These are phyloP conservation scores for Scheffersomyces illinoinensis DNA, from an alignment of 1,139 yeast genomes.

Conservation along the genomic window DNA sequence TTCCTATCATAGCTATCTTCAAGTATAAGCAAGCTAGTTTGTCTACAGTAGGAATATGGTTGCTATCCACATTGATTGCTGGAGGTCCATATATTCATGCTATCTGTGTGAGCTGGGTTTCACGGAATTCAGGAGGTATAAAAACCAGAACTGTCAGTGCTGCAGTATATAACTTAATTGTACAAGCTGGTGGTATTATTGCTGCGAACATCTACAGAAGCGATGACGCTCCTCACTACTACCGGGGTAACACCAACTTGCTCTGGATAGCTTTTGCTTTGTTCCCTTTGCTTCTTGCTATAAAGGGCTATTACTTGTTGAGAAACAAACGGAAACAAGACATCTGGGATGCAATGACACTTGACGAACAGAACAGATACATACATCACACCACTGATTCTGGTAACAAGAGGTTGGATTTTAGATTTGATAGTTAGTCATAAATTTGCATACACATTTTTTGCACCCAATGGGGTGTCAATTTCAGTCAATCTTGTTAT, in stretches of 20 bases:
- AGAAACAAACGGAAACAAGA: conserved; percentile 15
- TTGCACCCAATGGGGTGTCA: background rate
- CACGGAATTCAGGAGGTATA: conserved; percentile 61
- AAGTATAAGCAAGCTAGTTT: conserved; percentile 4
- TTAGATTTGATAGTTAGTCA: conserved; percentile 14
- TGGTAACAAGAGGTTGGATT: conserved; percentile 20
- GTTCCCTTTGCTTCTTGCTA: conserved; percentile 12
- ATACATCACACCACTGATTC: conserved; percentile 12
- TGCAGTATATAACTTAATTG: conserved; percentile 62
- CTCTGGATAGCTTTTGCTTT: conserved; percentile 36
- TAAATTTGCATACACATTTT: background rate
- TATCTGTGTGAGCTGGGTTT: conserved; percentile 59
- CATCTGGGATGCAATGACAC: conserved; percentile 14
- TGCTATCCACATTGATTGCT: conserved; percentile 43
- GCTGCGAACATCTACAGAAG: conserved; percentile 56
- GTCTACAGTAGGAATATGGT: conserved; percentile 53
- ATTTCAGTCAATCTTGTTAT: background rate
- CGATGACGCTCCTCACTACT: conserved; percentile 59
- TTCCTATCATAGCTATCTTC: conserved; percentile 9
- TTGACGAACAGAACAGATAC: conserved; percentile 14
- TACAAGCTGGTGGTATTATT: conserved; percentile 55
- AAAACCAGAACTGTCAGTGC: conserved; percentile 60
- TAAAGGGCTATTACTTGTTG: conserved; percentile 15
- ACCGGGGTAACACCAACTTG: conserved; percentile 47
- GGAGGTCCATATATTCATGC: conserved; percentile 58